Percentiles rank a stretch among this genome's conserved stretches.
These are phyloP conservation scores for Sporothrix brasiliensis DNA, from an alignment of 2,329 filamentous ascomycete species.

Conservation along the genomic window DNA sequence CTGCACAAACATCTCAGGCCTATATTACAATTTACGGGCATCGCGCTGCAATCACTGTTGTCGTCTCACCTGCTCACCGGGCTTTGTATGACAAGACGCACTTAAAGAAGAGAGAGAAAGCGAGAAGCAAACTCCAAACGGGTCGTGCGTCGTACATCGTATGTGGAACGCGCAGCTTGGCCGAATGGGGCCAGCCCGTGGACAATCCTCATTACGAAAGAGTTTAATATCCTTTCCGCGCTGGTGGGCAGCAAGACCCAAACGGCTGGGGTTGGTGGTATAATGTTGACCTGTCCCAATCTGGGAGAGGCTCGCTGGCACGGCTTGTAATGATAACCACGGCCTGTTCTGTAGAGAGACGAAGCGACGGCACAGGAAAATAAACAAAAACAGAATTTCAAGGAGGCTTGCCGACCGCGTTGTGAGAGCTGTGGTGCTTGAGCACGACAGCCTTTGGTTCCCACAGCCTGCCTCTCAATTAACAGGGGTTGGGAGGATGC, in stretches of 20 bases:
- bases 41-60: constrained; percentile 12
- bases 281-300: neutral
- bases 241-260: neutral
- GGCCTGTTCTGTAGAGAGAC: neutral
- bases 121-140: neutral
- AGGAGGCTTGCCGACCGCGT: constrained; percentile 16
- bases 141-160: too few relatives aligned
- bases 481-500: constrained; percentile 12
- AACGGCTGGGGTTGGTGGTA: neutral
- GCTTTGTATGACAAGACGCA: neutral
- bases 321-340: neutral
- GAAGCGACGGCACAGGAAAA: neutral
- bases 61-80: neutral
- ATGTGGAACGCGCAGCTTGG: constrained; percentile 3
- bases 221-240: constrained; percentile 19
- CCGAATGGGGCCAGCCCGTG: neutral
- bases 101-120: neutral
- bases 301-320: neutral
- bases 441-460: constrained; percentile 13
- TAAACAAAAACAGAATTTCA: neutral
- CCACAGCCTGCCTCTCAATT: neutral
- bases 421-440: constrained; percentile 5
- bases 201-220: constrained; percentile 28
- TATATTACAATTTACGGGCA: neutral
- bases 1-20: neutral